Base-by-base conservation (phyloP, 768 basidiomycete genomes). In the Favolaschia claudopus region DNA sequence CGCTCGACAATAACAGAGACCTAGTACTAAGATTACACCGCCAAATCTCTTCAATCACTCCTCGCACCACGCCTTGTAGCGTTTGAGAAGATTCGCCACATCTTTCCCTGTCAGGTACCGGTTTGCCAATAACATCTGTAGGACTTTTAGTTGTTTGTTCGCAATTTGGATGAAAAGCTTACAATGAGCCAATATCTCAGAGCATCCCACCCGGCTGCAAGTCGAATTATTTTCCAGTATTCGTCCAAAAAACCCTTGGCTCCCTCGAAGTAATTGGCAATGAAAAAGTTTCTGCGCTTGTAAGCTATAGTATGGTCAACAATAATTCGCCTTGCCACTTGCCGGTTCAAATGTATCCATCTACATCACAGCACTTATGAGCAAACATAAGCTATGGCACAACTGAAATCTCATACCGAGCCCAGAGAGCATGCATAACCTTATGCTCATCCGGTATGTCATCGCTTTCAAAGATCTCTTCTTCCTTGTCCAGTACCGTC, bases 341-440 rank as follows among this genome's bases (percentile, higher is more conserved):
- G 38, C 44, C 45, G 31, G 8, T 33, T 19, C 9, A 48, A 33
- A 43, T 17, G 24, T 22, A 53, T 53, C 51, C 51, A 53, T 10
- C 51, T 37, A 19, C 25, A 22, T 25, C 42, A 50, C 20, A 44
- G 25, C 45, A 87, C 88, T 84, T 74, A 65, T 89, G 81, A 29
- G 87, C 69, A 47, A 86, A 71, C 4, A 92, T 89, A 90, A n/a
- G n/a, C n/a, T n/a, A n/a, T n/a, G n/a, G n/a, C n/a, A n/a, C n/a
- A n/a, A n/a, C n/a, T n/a, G n/a, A n/a, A n/a, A n/a, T n/a, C n/a
- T n/a, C n/a, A n/a, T 90, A 93, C 48, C 92, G 70, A 13, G 77
- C 84, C 91, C 91, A 93, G 13, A 93, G 73, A 6, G 90, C 89
- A 53, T 86, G 84, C 78, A 93, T 89, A 7, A 92, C 86, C 70